Evolutionary conservation across 495 filamentous ascomycete species (phyloP).

Genomic region (Astrothelium macrocarpum): DNA sequence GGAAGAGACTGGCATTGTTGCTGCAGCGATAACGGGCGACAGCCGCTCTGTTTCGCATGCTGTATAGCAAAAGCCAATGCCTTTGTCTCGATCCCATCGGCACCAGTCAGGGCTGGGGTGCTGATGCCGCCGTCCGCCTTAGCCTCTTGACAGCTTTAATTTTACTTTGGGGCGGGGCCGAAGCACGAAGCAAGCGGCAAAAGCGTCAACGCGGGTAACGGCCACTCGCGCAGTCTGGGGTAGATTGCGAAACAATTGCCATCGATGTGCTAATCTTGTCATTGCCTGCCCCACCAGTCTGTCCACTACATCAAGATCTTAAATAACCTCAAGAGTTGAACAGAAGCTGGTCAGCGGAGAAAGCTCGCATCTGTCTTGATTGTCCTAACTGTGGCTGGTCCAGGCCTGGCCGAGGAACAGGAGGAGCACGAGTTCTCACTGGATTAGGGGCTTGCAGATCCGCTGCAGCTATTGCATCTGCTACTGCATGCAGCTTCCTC

Average conservation of each 20-base stretch:
- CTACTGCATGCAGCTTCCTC: background rate
- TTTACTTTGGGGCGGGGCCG: background rate
- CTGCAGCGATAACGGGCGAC: constrained; percentile 1
- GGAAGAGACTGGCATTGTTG: background rate
- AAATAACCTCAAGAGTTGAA: background rate
- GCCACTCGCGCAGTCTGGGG: constrained; percentile 1
- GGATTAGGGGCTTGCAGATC: background rate
- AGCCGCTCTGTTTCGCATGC: background rate
- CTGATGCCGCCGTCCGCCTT: background rate
- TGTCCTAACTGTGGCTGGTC: background rate
- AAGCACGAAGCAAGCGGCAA: constrained; percentile 4
- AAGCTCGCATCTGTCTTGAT: background rate
- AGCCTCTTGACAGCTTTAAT: background rate
- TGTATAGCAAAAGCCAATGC: background rate
- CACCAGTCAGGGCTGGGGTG: background rate
- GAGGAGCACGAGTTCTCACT: background rate
- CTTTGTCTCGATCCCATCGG: background rate
- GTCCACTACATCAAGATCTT: background rate
- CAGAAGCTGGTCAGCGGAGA: background rate
- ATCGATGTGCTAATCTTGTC: background rate
- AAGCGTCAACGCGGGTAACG: constrained; percentile 6
- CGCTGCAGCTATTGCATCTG: background rate
- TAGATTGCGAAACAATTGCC: background rate
- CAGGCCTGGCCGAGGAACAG: background rate
- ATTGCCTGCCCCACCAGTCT: background rate